A percentile compares a stretch with the other conserved stretches of the same genome.
Evolutionary conservation across 169 alveolate species (phyloP).

Genomic region (Amoebophrya sp.): DNA sequence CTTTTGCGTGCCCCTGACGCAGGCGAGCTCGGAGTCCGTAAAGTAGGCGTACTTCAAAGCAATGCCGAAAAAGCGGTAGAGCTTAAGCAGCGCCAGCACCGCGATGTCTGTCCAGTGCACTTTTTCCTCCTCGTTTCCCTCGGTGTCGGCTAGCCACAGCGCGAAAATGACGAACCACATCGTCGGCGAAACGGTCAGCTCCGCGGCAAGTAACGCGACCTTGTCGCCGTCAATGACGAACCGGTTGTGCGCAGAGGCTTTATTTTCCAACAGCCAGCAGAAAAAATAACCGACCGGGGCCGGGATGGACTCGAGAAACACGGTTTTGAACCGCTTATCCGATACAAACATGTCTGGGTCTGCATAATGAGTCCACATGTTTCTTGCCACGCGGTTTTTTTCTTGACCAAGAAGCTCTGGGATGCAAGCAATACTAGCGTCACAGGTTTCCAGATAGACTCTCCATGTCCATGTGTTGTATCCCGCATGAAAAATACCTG

Average conservation of each 20-base stretch:
- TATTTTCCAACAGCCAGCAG: neutral
- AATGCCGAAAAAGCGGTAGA: neutral
- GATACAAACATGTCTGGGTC: no score
- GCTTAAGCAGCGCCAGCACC: neutral
- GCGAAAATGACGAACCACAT: neutral
- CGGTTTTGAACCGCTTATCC: neutral
- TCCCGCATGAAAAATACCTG: no score
- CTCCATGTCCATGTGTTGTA: no score
- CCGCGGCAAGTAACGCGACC: neutral
- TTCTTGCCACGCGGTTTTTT: no score
- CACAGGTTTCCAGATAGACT: no score
- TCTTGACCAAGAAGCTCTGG: no score
- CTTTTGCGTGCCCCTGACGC: neutral
- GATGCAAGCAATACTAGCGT: no score
- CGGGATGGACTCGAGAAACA: neutral
- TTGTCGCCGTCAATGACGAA: neutral
- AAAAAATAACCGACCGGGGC: neutral
- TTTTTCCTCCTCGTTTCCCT: neutral
- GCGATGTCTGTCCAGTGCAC: neutral
- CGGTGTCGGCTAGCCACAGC: neutral
- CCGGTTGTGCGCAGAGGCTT: neutral
- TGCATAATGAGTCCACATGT: no score
- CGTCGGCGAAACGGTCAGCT: neutral
- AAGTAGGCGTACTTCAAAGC: neutral
- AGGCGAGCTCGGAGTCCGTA: neutral